A percentile compares a stretch with the other conserved stretches of the same genome.
These are phyloP conservation scores for Fusarium musae DNA, from an alignment of 2,329 filamentous ascomycete genomes.

Conservation along the genomic window DNA sequence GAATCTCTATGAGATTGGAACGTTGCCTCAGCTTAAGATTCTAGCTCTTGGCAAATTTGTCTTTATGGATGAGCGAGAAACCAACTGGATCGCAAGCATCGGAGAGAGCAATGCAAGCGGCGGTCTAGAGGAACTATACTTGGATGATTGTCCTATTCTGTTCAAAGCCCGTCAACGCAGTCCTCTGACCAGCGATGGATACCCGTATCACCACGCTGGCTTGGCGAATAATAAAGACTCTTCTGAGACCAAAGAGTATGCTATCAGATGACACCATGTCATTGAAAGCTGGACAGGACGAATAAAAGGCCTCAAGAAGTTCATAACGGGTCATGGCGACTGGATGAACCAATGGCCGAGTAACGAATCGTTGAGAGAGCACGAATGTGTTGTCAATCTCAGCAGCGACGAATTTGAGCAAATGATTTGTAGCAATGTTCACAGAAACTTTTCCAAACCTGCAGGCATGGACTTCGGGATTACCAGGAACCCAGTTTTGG, in stretches of 20 bases:
- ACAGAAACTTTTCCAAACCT: background rate
- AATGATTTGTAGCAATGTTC: background rate
- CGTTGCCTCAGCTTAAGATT: background rate
- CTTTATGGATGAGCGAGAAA: background rate
- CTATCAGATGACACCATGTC: background rate
- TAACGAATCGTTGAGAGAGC: background rate
- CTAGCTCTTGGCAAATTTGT: background rate
- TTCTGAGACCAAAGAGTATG: background rate
- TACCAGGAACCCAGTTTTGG: background rate
- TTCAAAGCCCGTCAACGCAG: background rate
- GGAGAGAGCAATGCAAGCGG: fast-evolving
- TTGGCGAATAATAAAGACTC: no score
- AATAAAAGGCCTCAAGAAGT: background rate
- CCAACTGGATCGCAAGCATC: background rate
- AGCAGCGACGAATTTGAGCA: background rate
- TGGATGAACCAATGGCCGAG: background rate
- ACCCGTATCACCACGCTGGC: no score
- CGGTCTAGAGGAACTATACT: background rate
- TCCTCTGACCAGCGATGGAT: background rate
- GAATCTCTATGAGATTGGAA: background rate
- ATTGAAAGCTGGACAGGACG: background rate
- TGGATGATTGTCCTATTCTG: background rate
- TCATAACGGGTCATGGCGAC: background rate
- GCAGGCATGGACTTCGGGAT: background rate
- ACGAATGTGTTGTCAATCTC: background rate